Conservation (phyloP, 2,329 filamentous ascomycete species). For the Venturia carpophila region DNA sequence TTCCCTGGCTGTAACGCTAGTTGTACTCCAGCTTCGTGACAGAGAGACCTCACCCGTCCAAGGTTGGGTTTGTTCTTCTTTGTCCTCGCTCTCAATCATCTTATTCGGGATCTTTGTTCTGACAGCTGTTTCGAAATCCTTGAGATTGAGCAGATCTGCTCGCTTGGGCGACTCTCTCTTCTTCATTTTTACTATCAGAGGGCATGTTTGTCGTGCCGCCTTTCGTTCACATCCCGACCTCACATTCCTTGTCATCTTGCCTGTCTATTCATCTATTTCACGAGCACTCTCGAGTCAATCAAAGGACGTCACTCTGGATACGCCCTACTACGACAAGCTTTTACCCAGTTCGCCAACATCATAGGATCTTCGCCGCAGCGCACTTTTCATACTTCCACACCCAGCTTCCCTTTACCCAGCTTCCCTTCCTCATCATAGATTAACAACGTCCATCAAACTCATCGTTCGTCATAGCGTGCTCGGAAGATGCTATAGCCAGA, state of each 20-base stretch:
- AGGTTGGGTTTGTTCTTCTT: neutral
- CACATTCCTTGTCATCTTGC: neutral
- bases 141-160: neutral
- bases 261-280: conserved; percentile 9
- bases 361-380: neutral
- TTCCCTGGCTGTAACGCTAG: neutral
- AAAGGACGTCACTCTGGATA: neutral
- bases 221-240: neutral
- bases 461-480: conserved; percentile 9
- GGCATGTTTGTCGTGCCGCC: neutral
- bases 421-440: conserved; percentile 3
- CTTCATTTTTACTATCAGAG: neutral
- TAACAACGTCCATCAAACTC: neutral
- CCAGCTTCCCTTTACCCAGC: conserved; percentile 10
- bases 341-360: neutral
- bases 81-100: neutral
- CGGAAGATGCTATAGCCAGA: conserved; percentile 1
- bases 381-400: conserved; percentile 1
- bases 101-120: neutral
- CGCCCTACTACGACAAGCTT: neutral
- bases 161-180: neutral
- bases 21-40: neutral
- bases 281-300: conserved; percentile 1
- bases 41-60: neutral
- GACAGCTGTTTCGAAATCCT: neutral